phyloP scores from a whole-genome alignment of 306 rosid species.

The Sophora flavescens region DNA sequence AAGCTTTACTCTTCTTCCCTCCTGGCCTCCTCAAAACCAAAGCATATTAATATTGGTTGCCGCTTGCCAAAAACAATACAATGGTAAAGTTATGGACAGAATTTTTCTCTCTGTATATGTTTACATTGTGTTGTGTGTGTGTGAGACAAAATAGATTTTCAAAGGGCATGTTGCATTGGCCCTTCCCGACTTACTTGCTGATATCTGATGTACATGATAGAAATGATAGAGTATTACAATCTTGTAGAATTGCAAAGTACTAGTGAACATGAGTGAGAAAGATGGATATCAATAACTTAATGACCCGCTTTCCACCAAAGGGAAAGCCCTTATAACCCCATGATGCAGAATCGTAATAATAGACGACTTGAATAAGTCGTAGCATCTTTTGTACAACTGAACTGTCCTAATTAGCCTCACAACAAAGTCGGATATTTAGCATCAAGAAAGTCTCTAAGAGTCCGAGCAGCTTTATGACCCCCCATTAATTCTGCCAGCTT shows the following conservation, averaged over 20 bases:
- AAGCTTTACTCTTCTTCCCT: background rate
- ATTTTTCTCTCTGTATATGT: background rate
- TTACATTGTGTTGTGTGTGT: background rate
- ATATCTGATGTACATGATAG: background rate
- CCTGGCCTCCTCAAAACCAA: background rate
- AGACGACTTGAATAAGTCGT: too few species aligned
- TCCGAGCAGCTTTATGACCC: slow-evolving; percentile 93
- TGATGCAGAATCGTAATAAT: slow-evolving; percentile 34
- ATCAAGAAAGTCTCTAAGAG: slow-evolving; percentile 90
- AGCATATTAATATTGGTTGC: background rate
- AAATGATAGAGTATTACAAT: slow-evolving; percentile 31
- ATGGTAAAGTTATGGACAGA: background rate
- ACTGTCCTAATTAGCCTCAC: slow-evolving; percentile 44
- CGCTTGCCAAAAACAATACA: too few species aligned
- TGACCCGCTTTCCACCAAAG: slow-evolving; percentile 20
- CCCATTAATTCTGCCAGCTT: slow-evolving; percentile 86
- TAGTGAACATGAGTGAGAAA: slow-evolving; percentile 35
- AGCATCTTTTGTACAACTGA: slow-evolving; percentile 30
- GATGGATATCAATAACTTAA: slow-evolving; percentile 8
- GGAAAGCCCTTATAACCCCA: slow-evolving; percentile 26
- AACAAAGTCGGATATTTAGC: slow-evolving; percentile 95
- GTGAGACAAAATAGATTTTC: slow-evolving; percentile 5
- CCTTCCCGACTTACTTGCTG: background rate
- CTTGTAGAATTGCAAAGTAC: slow-evolving; percentile 33
- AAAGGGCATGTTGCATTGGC: background rate